Base-by-base conservation (phyloP, 2,329 filamentous ascomycete genomes). In the Arthrinium puccinioides region DNA sequence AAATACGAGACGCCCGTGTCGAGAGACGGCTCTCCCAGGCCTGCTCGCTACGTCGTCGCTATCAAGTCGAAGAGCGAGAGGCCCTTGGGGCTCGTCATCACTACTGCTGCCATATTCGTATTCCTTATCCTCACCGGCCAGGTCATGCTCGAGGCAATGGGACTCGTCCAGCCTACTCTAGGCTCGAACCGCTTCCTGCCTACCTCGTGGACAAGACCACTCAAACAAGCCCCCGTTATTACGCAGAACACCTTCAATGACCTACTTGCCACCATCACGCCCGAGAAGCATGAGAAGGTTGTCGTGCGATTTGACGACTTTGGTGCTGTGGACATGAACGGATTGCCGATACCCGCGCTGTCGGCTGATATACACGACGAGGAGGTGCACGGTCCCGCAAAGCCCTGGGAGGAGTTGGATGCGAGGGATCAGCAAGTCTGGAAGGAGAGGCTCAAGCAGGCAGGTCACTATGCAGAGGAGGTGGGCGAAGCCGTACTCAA, bases 401-500 rank as follows among this genome's bases (percentile, higher is more conserved):
- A 70, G 57, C 65, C 70, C 38, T 94, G 86, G 85, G 79, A 87
- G 40, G 76, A 88, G 41, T 61, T 94, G 30, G 66, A 67, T 6
- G 64, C 71, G 10, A 61, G 74, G 37, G 76, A 89, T 57, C 75
- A 76, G 55, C 62, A 67, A 36, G 63, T 67, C 14, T 94, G 87
- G 87, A 87, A 79, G 62, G 60, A 73, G 47, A 75, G 72, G 53
- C 68, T 94, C 24, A 67, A 68, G 38, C 70, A 80, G 38, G 80
- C 84, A 1, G 87, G 87, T 0, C 76, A 87, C 45, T 94, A 86
- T 87, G 75, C 76, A n/a, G 79, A 82, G 54, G 70, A 76, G 25
- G 84, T 90, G 68, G 84, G 85, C 3, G 86, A 90, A 64, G 71
- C 69, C 9, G 75, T 92, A 21, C 73, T 94, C 48, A 79, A 81